Evolutionary conservation across 2,329 filamentous ascomycete genomes (phyloP), one percentile per base, ranked within the genome.

Genomic region (Phoma herbarum): DNA sequence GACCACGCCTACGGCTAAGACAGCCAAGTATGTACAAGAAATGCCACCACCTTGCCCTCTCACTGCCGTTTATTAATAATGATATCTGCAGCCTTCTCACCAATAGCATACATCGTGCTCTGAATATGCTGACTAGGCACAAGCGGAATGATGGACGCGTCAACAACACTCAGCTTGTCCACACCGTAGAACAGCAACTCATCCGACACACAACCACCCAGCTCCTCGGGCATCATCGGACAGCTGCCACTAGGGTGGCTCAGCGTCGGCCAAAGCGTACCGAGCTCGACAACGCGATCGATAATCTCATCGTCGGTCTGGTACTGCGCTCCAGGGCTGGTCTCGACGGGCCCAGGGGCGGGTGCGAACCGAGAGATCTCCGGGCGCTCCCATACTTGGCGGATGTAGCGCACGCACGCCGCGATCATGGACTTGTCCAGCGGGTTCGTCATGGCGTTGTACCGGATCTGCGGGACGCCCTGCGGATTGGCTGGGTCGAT

Each of bases 371-470:
- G 57, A 1, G 49, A 43, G 4, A 75, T 48, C 51, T 66, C 74
- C 23, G 60, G 69, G 3, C 75, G 66, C 16, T 69, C 67, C 65
- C 68, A 71, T 12, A 73, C 63, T 16, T 54, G 64, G 29, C 78
- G 79, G 14, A 75, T 69, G 23, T 77, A 70, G 4, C 71, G 69
- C n/a, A 74, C 65, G 14, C 73, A 77, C 0, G 78, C 69, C 1
- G 72, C 75, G 10, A 77, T 69, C 18, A 74, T 62, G 6, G 62
- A 55, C 29, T 62, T 73, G 47, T 74, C 72, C 9, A 74, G 59
- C 4, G 72, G 72, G 53, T 74, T 74, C 10, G 58, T 69, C 25
- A 74, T 54, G 0, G 77, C 64, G 25, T 71, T 71, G 56, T 73
- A 69, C 16, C 71, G 66, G 22, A 71, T 62, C 16, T 59, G 69